Base-by-base conservation (phyloP, 75 land plant species). In the Cunninghamia lanceolata region DNA sequence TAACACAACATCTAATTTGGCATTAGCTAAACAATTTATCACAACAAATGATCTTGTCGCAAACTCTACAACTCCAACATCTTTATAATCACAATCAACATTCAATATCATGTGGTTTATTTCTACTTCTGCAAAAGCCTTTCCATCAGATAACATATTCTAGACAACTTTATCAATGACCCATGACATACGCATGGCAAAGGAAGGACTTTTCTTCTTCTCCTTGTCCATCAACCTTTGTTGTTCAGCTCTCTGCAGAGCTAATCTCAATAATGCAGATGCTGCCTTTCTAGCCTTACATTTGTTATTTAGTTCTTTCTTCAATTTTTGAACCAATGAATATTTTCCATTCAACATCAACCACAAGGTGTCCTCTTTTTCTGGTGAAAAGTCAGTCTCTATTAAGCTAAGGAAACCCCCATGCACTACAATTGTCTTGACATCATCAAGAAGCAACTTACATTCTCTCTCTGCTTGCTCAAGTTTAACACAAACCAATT, bases 111-210 rank as follows among this genome's bases (percentile, higher is more conserved):
- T 92, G 88, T 92, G 94, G 88, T 90, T 96, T 82, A 98, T 95
- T 90, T 96, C 99, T 39, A 97, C 94, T 83, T 96, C 99, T 71
- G 99, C 99, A 90, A 98, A 98, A 11, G 97, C 43, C 87, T 96
- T 95, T n/a, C 99, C 98, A 89, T 96, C 99, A 46, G 92, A 92
- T 84, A 98, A 89, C 99, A 98, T 96, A 85, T 92, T 86, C 99
- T 99, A 98, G 4, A 92, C 99, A 82, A 98, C 96, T 89, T 95
- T 95, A 84, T 93, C 91, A 80, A 98, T 95, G 77, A 89, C 93
- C 94, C 98, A 89, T 17, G 99, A 96, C 71, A 98, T 96, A 13
- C 97, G 96, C 99, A 98, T 96, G 36, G 99, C 99, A 92, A 91
- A 97, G 14, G 98, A 96, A 35, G 98, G 97, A 85, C 95, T 94